Evolutionary conservation across 805 yeast genomes (phyloP).

Genomic region (Ogataea neopini): DNA sequence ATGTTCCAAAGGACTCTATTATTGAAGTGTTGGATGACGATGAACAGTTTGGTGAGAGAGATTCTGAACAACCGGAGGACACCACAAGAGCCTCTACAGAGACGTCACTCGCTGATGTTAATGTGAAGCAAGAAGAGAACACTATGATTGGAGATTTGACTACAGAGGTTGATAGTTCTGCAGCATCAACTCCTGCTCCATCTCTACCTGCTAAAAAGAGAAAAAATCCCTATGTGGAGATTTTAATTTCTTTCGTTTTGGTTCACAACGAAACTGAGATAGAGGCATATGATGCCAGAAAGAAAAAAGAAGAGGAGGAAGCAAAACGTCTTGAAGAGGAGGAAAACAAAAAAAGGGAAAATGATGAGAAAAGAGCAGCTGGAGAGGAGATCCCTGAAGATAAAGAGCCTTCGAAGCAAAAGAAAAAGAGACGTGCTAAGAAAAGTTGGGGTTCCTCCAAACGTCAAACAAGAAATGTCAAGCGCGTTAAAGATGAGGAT

Average conservation of each 20-base stretch:
- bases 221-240: conserved; percentile 36
- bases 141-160: conserved; percentile 7
- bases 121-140: conserved; percentile 4
- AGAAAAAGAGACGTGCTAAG: conserved; percentile 29
- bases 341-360: conserved; percentile 28
- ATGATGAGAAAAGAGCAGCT: conserved; percentile 26
- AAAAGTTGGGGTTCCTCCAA: conserved; percentile 32
- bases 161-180: conserved; percentile 9
- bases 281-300: conserved; percentile 43
- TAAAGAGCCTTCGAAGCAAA: conserved; percentile 13
- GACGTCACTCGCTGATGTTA: neutral
- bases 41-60: conserved; percentile 30
- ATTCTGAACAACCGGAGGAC: conserved; percentile 2
- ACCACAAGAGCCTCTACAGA: neutral
- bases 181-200: conserved; percentile 13
- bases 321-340: conserved; percentile 21
- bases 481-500: conserved; percentile 24
- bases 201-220: conserved; percentile 18
- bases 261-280: conserved; percentile 52
- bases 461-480: conserved; percentile 30
- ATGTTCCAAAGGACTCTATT: conserved; percentile 74
- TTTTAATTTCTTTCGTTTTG: conserved; percentile 49
- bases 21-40: conserved; percentile 52
- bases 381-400: conserved; percentile 32
- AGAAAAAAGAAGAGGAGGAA: conserved; percentile 26